Evolutionary conservation across 352 stramenopile genomes (phyloP).

Genomic region (Globisporangium abappressorium): DNA sequence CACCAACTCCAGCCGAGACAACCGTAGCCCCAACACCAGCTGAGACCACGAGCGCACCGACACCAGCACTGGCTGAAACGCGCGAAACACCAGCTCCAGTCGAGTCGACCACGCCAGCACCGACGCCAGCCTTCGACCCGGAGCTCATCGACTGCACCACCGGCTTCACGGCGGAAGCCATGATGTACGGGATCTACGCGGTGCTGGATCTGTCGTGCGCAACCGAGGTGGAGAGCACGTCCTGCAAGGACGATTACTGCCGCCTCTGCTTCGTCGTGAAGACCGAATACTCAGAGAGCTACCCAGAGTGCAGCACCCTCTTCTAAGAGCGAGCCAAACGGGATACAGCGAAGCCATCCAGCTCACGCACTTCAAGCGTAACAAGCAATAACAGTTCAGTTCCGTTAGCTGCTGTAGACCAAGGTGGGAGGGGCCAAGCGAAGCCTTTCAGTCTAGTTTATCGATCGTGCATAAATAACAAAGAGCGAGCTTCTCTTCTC

Average conservation of each 20-base stretch:
- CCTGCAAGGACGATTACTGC: constrained; percentile 6
- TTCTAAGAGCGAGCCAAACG: not conserved
- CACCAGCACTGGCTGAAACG: not conserved
- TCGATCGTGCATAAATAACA: too few species aligned
- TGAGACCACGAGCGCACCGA: not conserved
- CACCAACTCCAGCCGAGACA: not conserved
- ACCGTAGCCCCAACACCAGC: not conserved
- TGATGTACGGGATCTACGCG: not conserved
- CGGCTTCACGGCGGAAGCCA: not conserved
- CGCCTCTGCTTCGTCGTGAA: not conserved
- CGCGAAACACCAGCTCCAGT: not conserved
- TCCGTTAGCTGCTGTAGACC: too few species aligned
- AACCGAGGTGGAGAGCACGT: not conserved
- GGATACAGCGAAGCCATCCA: not conserved
- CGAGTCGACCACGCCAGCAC: not conserved
- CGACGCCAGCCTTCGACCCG: not conserved
- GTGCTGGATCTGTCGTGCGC: not conserved
- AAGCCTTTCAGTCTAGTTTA: too few species aligned
- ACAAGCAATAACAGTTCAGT: too few species aligned
- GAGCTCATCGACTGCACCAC: constrained; percentile 3
- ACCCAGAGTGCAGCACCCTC: not conserved
- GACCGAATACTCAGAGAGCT: not conserved
- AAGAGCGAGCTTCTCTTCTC: too few species aligned
- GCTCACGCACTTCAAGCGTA: not conserved
- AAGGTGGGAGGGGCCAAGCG: too few species aligned